Percentiles rank a stretch among this genome's conserved stretches.
Conservation (phyloP, 2,329 filamentous ascomycete species). For the Plenodomus biglobosus region DNA sequence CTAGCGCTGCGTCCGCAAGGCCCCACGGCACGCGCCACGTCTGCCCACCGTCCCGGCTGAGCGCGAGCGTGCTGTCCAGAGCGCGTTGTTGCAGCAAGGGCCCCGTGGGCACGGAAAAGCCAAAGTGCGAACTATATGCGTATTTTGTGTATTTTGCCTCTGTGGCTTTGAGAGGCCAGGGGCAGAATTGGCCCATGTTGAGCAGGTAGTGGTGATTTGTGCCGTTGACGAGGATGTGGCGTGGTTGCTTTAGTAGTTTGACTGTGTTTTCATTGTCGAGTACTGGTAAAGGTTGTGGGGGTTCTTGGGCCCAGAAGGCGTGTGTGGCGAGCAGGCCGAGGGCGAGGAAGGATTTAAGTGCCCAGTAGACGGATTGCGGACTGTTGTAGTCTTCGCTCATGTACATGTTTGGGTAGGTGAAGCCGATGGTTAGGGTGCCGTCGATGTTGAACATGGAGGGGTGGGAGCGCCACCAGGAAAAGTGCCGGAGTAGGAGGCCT, state of each 20-base stretch:
- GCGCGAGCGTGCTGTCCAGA: conserved; percentile 44
- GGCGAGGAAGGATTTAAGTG: conserved; percentile 53
- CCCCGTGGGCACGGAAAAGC: conserved; percentile 46
- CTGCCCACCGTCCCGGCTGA: conserved; percentile 45
- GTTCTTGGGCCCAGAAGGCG: conserved; percentile 51
- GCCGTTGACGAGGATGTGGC: conserved; percentile 52
- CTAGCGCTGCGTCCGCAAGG: conserved; percentile 1
- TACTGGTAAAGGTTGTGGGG: conserved; percentile 45
- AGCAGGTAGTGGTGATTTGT: conserved; percentile 37
- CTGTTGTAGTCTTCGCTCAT: conserved; percentile 61
- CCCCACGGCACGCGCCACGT: conserved; percentile 47
- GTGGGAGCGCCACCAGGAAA: conserved; percentile 53
- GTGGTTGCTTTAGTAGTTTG: conserved; percentile 32
- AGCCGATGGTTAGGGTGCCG: conserved; percentile 55
- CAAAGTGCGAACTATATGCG: conserved; percentile 42
- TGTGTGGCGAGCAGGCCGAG: conserved; percentile 43
- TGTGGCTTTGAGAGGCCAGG: conserved; percentile 42
- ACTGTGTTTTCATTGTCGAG: conserved; percentile 4
- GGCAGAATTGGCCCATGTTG: conserved; percentile 38
- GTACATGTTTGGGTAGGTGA: conserved; percentile 55
- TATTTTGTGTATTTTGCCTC: conserved; percentile 42
- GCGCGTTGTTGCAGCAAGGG: conserved; percentile 45
- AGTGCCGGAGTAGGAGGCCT: conserved; percentile 54
- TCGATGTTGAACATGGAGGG: conserved; percentile 53
- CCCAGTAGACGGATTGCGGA: conserved; percentile 59